Evolutionary conservation across 1,284 basidiomycete species (phyloP), one percentile per base, ranked within the genome.

Genomic region (Microbotryum intermedium): DNA sequence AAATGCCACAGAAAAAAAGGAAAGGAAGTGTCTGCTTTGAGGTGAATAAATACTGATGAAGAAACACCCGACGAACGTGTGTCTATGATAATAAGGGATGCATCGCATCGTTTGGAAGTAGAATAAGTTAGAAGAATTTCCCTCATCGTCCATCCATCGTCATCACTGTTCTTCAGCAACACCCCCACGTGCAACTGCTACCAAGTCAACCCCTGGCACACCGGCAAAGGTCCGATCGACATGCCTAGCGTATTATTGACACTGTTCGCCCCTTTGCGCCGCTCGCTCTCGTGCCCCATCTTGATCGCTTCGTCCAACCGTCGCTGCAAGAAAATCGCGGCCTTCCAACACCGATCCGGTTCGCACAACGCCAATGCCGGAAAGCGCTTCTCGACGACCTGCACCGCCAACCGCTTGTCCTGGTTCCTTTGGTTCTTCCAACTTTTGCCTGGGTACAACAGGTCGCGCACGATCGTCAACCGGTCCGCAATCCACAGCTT

Each of bases 251-350:
- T 23, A 28, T 23, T 48, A 48, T 23, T 48, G 16, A 48, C 46
- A 48, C 21, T 48, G 13, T 23, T 51, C 50, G 26, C 26, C 3
- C 50, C 30, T 20, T 51, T 51, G n/a, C 30, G 18, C n/a, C 50
- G 25, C 29, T 28, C n/a, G 20, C 18, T 30, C 30, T 51, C 30
- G 23, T 51, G 50, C 20, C 30, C 30, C n/a, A 10, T 51, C 46
- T 55, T 55, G 43, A 55, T 21, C 21, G 28, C 44, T 29, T 55
- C 44, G n/a, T 55, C 53, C 16, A 47, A 26, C 8, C 53, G 53
- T 16, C 34, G 28, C 16, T 23, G 23, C 18, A 55, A 30, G 45
- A 55, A 55, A 26, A 42, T 28, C 18, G 45, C 21, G 6, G 53
- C 53, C 46, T 55, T 55, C 53, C 53, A 55, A 28, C 45, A 23